Evolutionary conservation across 352 stramenopile species (phyloP).

Genomic region (Pythium monospermum): DNA sequence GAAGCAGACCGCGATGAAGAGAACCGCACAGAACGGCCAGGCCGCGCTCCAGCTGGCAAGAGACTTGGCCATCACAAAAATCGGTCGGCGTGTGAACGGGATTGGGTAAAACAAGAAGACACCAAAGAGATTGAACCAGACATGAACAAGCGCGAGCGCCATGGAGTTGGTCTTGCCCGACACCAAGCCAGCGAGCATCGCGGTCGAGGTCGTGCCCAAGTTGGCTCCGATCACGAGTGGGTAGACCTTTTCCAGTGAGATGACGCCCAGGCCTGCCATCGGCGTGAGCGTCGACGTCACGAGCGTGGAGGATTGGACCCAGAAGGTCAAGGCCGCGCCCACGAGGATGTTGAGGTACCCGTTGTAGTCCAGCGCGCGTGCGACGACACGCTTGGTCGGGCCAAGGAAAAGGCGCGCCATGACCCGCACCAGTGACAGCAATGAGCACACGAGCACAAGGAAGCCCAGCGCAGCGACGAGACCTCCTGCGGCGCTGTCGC

Average conservation of each 20-base stretch:
- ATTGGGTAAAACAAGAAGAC: constrained; percentile 81
- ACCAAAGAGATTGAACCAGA: constrained; percentile 80
- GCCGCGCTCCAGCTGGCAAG: constrained; percentile 29
- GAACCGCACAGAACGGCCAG: constrained; percentile 21
- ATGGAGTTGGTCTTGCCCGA: constrained; percentile 44
- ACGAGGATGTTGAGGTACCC: constrained; percentile 67
- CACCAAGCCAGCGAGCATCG: constrained; percentile 58
- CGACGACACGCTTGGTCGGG: constrained; percentile 62
- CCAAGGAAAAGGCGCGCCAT: constrained; percentile 38
- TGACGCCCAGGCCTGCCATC: constrained; percentile 55
- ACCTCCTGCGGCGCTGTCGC: constrained; percentile 9
- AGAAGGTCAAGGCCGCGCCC: constrained; percentile 58
- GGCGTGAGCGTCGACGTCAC: constrained; percentile 75
- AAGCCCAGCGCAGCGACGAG: constrained; percentile 19
- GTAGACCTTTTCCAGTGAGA: constrained; percentile 67
- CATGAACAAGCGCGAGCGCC: constrained; percentile 65
- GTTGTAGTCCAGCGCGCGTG: constrained; percentile 70
- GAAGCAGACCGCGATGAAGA: constrained; percentile 23
- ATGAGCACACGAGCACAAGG: constrained; percentile 12
- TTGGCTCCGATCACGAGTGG: constrained; percentile 82
- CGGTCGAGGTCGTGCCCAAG: constrained; percentile 76
- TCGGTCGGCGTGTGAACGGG: constrained; percentile 60
- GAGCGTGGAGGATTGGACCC: constrained; percentile 73
- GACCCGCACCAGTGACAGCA: constrained; percentile 24
- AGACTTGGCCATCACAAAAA: constrained; percentile 35